Evolutionary conservation across 148 eudicot species (phyloP).

Genomic region (Vaccinium vitisidaea): DNA sequence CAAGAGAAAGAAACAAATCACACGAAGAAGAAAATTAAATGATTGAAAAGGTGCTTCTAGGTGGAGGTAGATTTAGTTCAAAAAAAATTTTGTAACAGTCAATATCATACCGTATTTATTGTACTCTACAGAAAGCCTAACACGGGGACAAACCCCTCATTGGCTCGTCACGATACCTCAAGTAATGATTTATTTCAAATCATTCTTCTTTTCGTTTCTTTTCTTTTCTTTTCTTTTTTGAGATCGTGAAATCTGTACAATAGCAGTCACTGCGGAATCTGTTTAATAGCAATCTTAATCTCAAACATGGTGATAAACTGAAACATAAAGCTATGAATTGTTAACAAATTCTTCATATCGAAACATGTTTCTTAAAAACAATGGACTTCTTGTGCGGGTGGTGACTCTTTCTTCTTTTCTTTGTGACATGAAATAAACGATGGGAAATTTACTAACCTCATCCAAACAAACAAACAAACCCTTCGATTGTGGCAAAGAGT

Average conservation of each 20-base stretch:
- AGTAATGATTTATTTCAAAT: neutral
- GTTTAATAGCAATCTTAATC: neutral
- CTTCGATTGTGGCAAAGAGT: too few species aligned
- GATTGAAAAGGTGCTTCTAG: neutral
- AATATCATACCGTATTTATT: neutral
- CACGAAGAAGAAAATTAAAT: neutral
- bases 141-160: constrained; percentile 19
- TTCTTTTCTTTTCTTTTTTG: neutral
- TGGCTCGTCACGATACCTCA: neutral
- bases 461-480: too few species aligned
- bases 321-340: neutral
- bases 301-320: neutral
- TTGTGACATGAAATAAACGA: too few species aligned
- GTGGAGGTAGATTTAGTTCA: neutral
- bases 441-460: too few species aligned
- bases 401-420: too few species aligned
- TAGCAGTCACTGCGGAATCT: neutral
- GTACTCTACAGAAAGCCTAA: neutral
- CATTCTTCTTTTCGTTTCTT: neutral
- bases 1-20: neutral
- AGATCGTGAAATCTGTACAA: neutral
- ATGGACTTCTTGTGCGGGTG: neutral
- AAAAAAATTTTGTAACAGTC: neutral
- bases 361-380: neutral
- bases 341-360: neutral